Percentiles rank a stretch among this genome's conserved stretches.
Evolutionary conservation across 129 eudicot genomes (phyloP).

Genomic region (Centrapalus pauciflorus): DNA sequence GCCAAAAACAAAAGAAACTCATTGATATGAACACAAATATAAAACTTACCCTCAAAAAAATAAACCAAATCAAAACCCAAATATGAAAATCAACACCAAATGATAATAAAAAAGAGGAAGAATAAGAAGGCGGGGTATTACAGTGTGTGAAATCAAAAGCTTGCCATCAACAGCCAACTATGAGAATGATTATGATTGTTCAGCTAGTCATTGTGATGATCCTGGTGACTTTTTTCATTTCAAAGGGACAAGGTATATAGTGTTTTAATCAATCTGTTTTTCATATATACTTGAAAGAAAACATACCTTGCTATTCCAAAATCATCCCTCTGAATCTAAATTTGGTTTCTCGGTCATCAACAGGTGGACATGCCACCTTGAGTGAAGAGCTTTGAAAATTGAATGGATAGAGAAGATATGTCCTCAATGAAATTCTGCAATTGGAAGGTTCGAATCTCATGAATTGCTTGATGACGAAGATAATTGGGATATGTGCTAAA

Average conservation of each 20-base stretch:
- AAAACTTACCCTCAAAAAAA: too few relatives aligned
- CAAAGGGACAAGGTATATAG: constrained; percentile 22
- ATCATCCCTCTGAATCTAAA: constrained; percentile 10
- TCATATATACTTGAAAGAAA: background rate
- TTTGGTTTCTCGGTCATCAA: background rate
- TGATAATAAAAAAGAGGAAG: too few relatives aligned
- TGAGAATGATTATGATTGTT: constrained; percentile 22
- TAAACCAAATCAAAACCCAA: too few relatives aligned
- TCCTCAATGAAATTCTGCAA: constrained; percentile 28
- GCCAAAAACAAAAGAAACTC: too few relatives aligned
- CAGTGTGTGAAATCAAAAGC: constrained; percentile 34
- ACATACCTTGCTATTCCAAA: background rate
- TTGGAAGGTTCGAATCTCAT: constrained; percentile 19
- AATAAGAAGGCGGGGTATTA: too few relatives aligned
- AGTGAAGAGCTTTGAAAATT: constrained; percentile 20
- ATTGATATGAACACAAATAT: too few relatives aligned
- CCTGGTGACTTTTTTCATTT: constrained; percentile 9
- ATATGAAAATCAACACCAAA: too few relatives aligned
- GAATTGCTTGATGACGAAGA: background rate
- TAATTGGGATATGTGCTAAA: background rate
- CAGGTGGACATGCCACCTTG: constrained; percentile 27
- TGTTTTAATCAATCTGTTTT: background rate
- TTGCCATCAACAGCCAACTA: constrained; percentile 32
- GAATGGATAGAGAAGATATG: constrained; percentile 21
- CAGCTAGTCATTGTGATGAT: constrained; percentile 6